Evolutionary conservation across 495 filamentous ascomycete species (phyloP).

Genomic region (Acidiella bohemica): DNA sequence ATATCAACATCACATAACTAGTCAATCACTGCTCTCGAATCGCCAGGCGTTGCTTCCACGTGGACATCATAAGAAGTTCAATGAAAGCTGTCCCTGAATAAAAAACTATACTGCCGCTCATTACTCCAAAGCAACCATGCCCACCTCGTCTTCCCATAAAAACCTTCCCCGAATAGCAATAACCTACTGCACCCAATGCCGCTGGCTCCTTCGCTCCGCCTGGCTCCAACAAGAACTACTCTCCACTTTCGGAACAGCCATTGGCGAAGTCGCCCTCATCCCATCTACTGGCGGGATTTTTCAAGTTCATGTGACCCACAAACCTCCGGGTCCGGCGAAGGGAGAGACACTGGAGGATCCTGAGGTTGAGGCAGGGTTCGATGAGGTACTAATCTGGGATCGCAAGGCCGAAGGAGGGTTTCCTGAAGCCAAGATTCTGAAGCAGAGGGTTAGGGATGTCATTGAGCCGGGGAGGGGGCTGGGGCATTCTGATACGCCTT

Average conservation of each 20-base stretch:
- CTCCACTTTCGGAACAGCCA: slow-evolving; percentile 75
- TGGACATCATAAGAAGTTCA: no score
- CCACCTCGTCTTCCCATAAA: no score
- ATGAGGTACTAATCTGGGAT: slow-evolving; percentile 63
- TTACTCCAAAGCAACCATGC: no score
- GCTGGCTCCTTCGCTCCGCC: slow-evolving; percentile 56
- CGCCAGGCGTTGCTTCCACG: no score
- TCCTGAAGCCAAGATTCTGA: slow-evolving; percentile 79
- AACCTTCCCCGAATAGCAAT: slow-evolving; percentile 31
- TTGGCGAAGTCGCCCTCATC: slow-evolving; percentile 84
- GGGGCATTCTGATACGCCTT: slow-evolving; percentile 47
- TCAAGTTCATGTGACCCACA: slow-evolving; percentile 38
- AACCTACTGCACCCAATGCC: slow-evolving; percentile 34
- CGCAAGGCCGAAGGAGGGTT: slow-evolving; percentile 80
- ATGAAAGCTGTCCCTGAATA: no score
- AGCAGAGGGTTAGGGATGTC: slow-evolving; percentile 70
- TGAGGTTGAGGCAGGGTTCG: slow-evolving; percentile 16
- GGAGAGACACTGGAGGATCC: slow-evolving; percentile 3
- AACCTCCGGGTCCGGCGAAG: neutral
- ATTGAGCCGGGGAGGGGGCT: slow-evolving; percentile 64
- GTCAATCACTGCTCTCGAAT: no score
- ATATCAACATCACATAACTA: no score
- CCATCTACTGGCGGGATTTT: slow-evolving; percentile 79
- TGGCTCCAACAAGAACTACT: slow-evolving; percentile 95
- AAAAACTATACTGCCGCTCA: no score